Evolutionary conservation across 371 early-diverging fungal genomes (phyloP).

Genomic region (Mucor piriformis): DNA sequence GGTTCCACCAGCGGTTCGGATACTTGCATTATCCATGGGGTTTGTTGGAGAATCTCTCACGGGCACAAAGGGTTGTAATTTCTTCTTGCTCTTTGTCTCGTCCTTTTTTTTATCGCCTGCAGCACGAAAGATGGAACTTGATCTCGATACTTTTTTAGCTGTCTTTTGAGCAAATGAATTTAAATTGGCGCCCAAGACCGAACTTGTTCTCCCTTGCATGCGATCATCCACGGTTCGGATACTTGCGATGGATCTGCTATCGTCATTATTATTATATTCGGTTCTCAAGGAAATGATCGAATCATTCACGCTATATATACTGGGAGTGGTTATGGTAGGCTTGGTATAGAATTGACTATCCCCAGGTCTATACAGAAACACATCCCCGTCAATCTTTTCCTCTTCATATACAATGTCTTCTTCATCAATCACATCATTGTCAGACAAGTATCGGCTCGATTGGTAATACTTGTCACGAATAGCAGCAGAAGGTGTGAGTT

Average conservation of each 20-base stretch:
- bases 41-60: conserved; percentile 13
- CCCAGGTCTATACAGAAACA: conserved; percentile 29
- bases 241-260: conserved; percentile 20
- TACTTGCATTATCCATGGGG: conserved; percentile 18
- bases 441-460: conserved; percentile 26
- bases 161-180: conserved; percentile 28
- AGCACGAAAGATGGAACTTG: conserved; percentile 24
- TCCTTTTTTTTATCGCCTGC: background rate
- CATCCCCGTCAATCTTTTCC: conserved; percentile 15
- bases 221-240: conserved; percentile 28
- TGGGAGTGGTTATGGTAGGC: conserved; percentile 17
- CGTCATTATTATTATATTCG: conserved; percentile 22
- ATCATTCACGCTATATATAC: conserved; percentile 29
- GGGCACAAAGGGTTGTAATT: conserved; percentile 27
- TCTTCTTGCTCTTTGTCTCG: conserved; percentile 10
- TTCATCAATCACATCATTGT: conserved; percentile 18
- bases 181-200: conserved; percentile 15
- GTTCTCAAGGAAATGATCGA: conserved; percentile 32
- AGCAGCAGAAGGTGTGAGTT: conserved; percentile 34
- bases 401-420: conserved; percentile 20
- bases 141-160: conserved; percentile 30
- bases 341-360: conserved; percentile 20
- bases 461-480: conserved; percentile 36
- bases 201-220: conserved; percentile 19
- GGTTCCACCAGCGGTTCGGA: conserved; percentile 23